Base-by-base conservation (phyloP, 805 yeast genomes). In the Yarrowia phangngaensis region DNA sequence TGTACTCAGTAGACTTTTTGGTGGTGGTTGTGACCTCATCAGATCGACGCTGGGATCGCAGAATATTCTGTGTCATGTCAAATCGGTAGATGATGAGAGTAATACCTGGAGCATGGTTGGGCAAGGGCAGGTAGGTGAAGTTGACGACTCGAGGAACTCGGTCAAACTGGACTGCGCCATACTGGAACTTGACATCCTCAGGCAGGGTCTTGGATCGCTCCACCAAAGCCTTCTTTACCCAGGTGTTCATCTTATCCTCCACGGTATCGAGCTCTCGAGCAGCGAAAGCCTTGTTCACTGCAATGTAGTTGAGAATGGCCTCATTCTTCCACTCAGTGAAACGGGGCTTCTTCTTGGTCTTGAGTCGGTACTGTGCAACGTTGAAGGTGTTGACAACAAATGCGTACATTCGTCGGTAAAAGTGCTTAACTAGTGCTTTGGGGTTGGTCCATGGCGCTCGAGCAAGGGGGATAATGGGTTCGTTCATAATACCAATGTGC, bases 221-320 rank as follows among this genome's bases (percentile, higher is more conserved):
- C 15, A 69, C 65, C 33, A 82, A 60, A 0, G 85, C 76, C 38
- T 75, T 75, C 52, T 72, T 76, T 7, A 79, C 85, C 78, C 81
- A 80, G n/a, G 78, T 68, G 2, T 82, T 72, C 16, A 79, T 68
- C 12, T 64, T 59, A 31, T 70, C 67, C 51, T 69, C 70, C 9
- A 78, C 67, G 11, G 70, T 57, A 24, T 64, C 67, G 35, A 86
- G 60, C 54, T 80, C 60, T n/a, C 62, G 58, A 14, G 70, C 61
- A 2, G 95, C 90, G 70, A 89, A 89, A 2, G 87, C 80, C 59
- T 80, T 79, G 66, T 89, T 87, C n/a, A 85, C 82, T 51, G 76
- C 76, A 20, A 82, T 83, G 63, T 79, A 88, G 43, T 70, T 71
- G 56, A 86, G 86, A 57, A 89, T 79, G 6, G 95, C 95, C 22